A percentile compares a stretch with the other conserved stretches of the same genome.
Evolutionary conservation across 345 rosid species (phyloP).

Genomic region (Erysimum cheiranthoides): DNA sequence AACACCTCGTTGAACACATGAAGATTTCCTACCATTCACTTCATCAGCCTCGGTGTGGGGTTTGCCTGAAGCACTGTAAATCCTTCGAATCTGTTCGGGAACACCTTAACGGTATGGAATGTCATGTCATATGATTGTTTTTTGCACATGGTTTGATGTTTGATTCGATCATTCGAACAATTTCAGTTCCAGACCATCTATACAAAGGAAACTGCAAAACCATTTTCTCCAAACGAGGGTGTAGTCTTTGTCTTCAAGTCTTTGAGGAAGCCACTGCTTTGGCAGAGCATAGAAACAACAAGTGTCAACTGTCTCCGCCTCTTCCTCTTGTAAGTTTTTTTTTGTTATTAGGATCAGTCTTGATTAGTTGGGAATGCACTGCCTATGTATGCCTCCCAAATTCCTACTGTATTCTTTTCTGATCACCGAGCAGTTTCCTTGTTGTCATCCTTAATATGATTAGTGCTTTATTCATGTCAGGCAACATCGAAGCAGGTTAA

Average conservation of each 20-base stretch:
- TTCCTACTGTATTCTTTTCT: constrained; percentile 5
- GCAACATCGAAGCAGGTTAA: constrained; percentile 28
- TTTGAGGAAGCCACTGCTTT: constrained; percentile 52
- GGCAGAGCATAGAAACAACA: constrained; percentile 51
- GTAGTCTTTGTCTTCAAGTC: constrained; percentile 62
- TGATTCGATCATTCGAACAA: not conserved
- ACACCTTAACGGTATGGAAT: constrained; percentile 62
- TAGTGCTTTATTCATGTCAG: constrained; percentile 24
- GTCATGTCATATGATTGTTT: not conserved
- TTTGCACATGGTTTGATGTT: not conserved
- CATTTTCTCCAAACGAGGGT: constrained; percentile 61
- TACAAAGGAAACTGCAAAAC: constrained; percentile 54
- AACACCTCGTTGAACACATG: constrained; percentile 87
- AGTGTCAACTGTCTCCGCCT: constrained; percentile 56
- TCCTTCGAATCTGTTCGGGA: constrained; percentile 72
- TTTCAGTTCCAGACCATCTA: constrained; percentile 51
- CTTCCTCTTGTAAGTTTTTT: constrained; percentile 56
- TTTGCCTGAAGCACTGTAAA: constrained; percentile 77
- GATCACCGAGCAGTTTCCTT: not conserved
- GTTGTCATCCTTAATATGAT: not conserved
- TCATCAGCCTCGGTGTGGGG: constrained; percentile 73
- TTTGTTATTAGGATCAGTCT: not conserved
- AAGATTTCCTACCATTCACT: constrained; percentile 68
- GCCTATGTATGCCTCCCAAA: not conserved
- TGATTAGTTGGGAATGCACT: not conserved